These are phyloP conservation scores for Lasiodiplodia hormozganensis DNA, from an alignment of 2,329 filamentous ascomycete species.

Conservation along the genomic window DNA sequence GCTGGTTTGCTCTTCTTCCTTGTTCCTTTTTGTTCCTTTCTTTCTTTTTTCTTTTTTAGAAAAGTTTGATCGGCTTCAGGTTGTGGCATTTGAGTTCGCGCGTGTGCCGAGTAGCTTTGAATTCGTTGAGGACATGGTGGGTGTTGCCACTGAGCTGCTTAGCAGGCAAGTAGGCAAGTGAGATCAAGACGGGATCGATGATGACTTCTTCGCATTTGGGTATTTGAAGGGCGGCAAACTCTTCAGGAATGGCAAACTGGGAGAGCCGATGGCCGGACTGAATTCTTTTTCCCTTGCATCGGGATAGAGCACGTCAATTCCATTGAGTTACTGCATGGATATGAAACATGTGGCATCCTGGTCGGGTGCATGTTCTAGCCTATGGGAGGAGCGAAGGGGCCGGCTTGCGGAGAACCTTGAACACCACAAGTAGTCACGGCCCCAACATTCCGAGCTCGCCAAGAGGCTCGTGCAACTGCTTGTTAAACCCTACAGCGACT, in stretches of 20 bases:
- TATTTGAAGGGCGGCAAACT: slow-evolving; percentile 49
- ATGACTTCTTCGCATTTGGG: slow-evolving; percentile 35
- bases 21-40: no score
- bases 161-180: no score
- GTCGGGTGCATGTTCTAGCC: neutral
- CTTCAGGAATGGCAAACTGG: slow-evolving; percentile 47
- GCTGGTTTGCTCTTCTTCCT: no score
- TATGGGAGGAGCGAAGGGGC: neutral
- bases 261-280: neutral
- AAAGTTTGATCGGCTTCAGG: no score
- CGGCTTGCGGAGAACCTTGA: slow-evolving; percentile 16
- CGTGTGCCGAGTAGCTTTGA: no score
- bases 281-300: neutral
- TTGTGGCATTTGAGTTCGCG: no score
- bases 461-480: neutral
- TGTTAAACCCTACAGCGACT: neutral
- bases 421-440: neutral
- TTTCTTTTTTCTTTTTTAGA: no score
- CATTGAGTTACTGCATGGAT: neutral
- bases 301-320: neutral
- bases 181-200: slow-evolving; percentile 53
- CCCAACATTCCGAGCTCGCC: slow-evolving; percentile 15
- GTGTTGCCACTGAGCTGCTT: no score
- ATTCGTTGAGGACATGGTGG: no score
- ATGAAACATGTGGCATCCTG: neutral